Percentiles rank a stretch among this genome's conserved stretches.
Conservation (phyloP, 2,329 filamentous ascomycete genomes). For the Beauveria pseudobassiana region DNA sequence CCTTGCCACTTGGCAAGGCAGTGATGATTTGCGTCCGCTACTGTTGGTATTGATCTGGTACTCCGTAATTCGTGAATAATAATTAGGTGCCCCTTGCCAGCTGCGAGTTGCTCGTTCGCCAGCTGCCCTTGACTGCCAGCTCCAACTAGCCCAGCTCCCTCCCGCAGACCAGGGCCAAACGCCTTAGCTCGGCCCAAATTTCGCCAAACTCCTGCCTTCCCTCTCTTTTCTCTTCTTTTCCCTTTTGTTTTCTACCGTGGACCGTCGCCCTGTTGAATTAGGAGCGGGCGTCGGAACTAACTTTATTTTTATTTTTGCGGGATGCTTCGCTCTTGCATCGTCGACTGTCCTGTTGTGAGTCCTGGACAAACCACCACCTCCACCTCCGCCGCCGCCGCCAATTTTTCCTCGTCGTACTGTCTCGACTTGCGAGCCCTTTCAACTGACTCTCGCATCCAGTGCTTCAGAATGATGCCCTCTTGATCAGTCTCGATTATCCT, state of each 20-base stretch:
- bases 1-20: no score
- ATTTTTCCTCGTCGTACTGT: background rate
- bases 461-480: slow-evolving; percentile 1
- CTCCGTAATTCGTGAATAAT: no score
- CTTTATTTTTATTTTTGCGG: background rate
- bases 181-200: slow-evolving; percentile 3
- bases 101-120: background rate
- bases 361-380: background rate
- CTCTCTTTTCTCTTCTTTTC: background rate
- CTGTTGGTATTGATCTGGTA: background rate
- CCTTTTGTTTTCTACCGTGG: background rate
- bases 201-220: background rate
- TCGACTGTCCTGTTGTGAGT: slow-evolving; percentile 6
- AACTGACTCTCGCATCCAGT: background rate
- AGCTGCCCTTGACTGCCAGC: background rate
- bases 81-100: background rate
- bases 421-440: background rate
- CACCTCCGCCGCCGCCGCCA: background rate
- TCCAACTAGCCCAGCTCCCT: background rate
- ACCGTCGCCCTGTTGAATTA: background rate
- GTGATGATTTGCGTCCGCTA: background rate
- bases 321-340: background rate
- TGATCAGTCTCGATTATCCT: background rate
- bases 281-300: background rate
- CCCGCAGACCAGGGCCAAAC: background rate